These are phyloP conservation scores for Isatis lusitanica DNA, from an alignment of 441 rosid genomes.

Conservation along the genomic window DNA sequence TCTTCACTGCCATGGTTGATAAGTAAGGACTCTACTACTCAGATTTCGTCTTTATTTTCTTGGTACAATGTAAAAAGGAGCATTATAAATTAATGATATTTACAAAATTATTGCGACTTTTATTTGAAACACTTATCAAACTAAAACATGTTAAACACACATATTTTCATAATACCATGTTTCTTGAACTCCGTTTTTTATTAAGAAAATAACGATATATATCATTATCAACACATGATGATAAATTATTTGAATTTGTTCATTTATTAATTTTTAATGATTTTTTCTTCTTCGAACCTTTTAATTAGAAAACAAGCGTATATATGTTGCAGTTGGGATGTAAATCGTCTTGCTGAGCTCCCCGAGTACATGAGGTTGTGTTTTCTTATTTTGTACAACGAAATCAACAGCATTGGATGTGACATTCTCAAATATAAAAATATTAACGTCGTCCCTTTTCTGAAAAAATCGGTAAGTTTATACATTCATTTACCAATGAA, in stretches of 20 bases:
- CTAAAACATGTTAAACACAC: not conserved
- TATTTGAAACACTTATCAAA: not conserved
- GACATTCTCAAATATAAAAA: slow-evolving; percentile 12
- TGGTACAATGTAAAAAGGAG: not conserved
- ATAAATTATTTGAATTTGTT: not conserved
- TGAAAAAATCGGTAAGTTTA: slow-evolving; percentile 24
- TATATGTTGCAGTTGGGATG: slow-evolving; percentile 25
- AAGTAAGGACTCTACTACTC: slow-evolving; percentile 13
- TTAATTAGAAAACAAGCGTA: not conserved
- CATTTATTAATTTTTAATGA: not conserved
- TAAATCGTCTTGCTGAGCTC: slow-evolving; percentile 22
- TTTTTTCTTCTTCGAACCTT: too few relatives aligned
- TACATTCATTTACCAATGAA: not conserved
- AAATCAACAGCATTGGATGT: slow-evolving; percentile 12
- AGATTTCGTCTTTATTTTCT: not conserved
- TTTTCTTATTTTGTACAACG: slow-evolving; percentile 24
- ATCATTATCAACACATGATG: too few relatives aligned
- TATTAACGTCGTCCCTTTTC: slow-evolving; percentile 6
- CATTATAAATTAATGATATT: not conserved
- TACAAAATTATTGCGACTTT: not conserved
- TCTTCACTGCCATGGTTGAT: slow-evolving; percentile 27
- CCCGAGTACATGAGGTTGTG: slow-evolving; percentile 36
- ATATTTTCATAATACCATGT: not conserved
- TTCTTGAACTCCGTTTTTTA: not conserved
- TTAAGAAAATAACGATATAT: not conserved